phyloP scores from a whole-genome alignment of 2,329 filamentous ascomycete species.

The Aspergillus sp. region DNA sequence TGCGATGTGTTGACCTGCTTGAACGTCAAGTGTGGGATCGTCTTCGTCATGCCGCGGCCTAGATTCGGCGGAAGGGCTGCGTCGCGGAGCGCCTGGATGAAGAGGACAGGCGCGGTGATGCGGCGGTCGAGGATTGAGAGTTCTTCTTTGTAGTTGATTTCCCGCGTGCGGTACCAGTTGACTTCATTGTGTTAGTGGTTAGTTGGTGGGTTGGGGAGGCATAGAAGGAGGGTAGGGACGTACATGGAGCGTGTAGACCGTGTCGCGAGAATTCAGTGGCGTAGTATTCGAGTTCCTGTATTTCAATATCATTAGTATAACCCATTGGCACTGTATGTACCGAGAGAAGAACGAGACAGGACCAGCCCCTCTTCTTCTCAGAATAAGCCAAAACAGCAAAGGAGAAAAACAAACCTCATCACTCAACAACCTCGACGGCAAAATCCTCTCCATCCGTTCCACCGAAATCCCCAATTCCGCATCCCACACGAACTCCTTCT shows the following conservation, averaged over 20 bases:
- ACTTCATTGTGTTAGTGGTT: constrained; percentile 35
- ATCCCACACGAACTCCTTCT: constrained; percentile 59
- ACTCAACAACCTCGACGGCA: constrained; percentile 59
- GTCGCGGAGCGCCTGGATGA: constrained; percentile 72
- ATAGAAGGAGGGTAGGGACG: constrained; percentile 21
- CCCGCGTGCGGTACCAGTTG: constrained; percentile 81
- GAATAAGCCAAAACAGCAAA: background rate
- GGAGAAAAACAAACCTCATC: constrained; percentile 50
- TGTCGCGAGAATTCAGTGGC: constrained; percentile 67
- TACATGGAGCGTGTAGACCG: constrained; percentile 72
- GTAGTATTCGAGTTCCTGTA: constrained; percentile 72
- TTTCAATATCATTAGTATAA: background rate
- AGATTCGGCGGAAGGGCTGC: constrained; percentile 69
- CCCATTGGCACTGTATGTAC: background rate
- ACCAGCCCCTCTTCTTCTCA: too few species aligned
- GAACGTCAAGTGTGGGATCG: constrained; percentile 64
- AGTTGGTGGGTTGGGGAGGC: background rate
- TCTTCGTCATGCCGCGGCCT: constrained; percentile 68
- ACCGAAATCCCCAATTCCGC: constrained; percentile 63
- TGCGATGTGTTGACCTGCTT: constrained; percentile 70
- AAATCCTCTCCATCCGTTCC: constrained; percentile 60
- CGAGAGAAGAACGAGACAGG: background rate
- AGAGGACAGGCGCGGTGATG: constrained; percentile 66
- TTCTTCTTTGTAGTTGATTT: constrained; percentile 77
- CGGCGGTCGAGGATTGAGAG: constrained; percentile 35